These are phyloP conservation scores for Trichoderma virens DNA, from an alignment of 495 filamentous ascomycete species.

Conservation along the genomic window DNA sequence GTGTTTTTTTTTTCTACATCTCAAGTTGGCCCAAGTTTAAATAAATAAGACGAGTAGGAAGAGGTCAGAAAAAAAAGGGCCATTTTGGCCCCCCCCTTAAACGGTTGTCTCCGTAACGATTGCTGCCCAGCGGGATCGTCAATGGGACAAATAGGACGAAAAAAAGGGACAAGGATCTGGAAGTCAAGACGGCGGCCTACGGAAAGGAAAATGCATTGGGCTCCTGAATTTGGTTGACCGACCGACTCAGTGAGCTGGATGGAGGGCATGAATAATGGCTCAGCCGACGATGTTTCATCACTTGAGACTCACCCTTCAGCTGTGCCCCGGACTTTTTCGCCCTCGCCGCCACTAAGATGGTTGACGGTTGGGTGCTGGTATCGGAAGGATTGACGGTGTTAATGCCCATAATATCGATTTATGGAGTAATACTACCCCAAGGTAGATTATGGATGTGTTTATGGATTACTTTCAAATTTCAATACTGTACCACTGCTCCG, in stretches of 20 bases:
- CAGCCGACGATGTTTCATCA: constrained; percentile 2
- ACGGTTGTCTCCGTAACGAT: background rate
- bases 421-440: background rate
- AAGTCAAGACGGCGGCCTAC: background rate
- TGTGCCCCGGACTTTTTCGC: background rate
- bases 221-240: background rate
- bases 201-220: background rate
- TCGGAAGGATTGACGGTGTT: background rate
- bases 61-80: background rate
- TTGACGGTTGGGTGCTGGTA: background rate
- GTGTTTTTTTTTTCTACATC: background rate
- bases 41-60: background rate
- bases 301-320: background rate
- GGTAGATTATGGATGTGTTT: background rate
- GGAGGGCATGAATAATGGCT: background rate
- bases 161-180: background rate
- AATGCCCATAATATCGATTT: background rate
- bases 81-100: background rate
- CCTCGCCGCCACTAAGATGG: background rate
- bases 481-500: background rate
- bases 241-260: background rate
- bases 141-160: background rate
- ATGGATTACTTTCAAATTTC: background rate
- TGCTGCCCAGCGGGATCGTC: background rate
- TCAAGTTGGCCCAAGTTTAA: background rate